Evolutionary conservation across 23 red algal species (phyloP).

Genomic region (Gracilaria gracilis): DNA sequence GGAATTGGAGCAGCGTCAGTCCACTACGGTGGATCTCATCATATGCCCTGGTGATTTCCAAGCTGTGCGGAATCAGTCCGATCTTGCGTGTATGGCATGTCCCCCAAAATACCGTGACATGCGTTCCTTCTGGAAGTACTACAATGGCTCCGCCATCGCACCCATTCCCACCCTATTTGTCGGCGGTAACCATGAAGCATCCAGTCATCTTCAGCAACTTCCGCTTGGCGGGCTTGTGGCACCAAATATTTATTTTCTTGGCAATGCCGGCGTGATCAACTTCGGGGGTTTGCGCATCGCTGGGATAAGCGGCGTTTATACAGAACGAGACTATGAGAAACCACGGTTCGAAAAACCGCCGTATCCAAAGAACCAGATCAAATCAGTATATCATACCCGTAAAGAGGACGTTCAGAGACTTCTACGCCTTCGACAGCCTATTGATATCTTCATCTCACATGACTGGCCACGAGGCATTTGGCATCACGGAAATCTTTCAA

Average conservation of each 20-base stretch:
- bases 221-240: conserved; percentile 94
- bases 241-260: conserved; percentile 95
- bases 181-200: conserved; percentile 97
- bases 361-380: conserved; percentile 61
- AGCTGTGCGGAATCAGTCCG: conserved; percentile 79
- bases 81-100: conserved; percentile 82
- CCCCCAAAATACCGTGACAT: conserved; percentile 77
- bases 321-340: conserved; percentile 75
- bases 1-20: conserved; percentile 33
- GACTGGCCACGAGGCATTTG: conserved; percentile 93
- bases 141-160: conserved; percentile 71
- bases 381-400: conserved; percentile 88
- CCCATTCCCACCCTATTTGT: conserved; percentile 92
- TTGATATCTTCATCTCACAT: conserved; percentile 92
- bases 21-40: conserved; percentile 60
- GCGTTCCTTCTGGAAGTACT: conserved; percentile 84
- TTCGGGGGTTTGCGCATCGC: conserved; percentile 76
- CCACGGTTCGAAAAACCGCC: conserved; percentile 75
- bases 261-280: conserved; percentile 83
- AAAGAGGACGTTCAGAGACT: conserved; percentile 76
- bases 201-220: conserved; percentile 82
- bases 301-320: conserved; percentile 91
- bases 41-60: conserved; percentile 97
- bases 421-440: conserved; percentile 13
- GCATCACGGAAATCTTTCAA: conserved; percentile 60